These are phyloP conservation scores for Pyronema domesticum DNA, from an alignment of 495 filamentous ascomycete species.

Conservation along the genomic window DNA sequence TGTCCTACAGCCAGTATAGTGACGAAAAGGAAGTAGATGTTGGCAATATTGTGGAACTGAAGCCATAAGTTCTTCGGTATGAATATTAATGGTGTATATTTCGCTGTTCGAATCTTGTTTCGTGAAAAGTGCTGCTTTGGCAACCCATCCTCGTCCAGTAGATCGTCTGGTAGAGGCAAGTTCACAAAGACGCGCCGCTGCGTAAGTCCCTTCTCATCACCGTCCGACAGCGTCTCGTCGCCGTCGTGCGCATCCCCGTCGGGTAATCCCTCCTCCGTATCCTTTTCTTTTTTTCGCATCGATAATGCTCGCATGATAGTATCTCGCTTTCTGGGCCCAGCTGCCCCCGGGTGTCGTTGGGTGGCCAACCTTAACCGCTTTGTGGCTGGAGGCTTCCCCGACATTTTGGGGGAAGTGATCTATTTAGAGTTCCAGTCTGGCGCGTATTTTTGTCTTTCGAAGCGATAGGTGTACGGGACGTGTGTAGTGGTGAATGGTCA, in stretches of 20 bases:
- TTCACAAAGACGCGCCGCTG: conserved; percentile 66
- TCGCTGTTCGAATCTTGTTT: conserved; percentile 96
- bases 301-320: conserved; percentile 44
- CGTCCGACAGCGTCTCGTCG: conserved; percentile 25
- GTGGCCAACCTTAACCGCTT: conserved; percentile 76
- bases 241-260: conserved; percentile 23
- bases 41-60: conserved; percentile 97
- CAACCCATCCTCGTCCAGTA: conserved; percentile 66
- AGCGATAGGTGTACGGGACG: no score
- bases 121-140: conserved; percentile 52
- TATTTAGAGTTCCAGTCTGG: neutral
- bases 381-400: conserved; percentile 22
- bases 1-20: conserved; percentile 77
- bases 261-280: conserved; percentile 22
- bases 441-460: no score
- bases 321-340: conserved; percentile 59
- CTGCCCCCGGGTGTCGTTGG: conserved; percentile 54
- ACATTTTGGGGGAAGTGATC: neutral
- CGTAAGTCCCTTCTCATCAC: conserved; percentile 20
- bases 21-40: conserved; percentile 93
- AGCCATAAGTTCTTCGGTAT: conserved; percentile 94
- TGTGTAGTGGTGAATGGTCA: no score
- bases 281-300: conserved; percentile 20
- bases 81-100: conserved; percentile 91
- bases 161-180: conserved; percentile 54